Evolutionary conservation across 768 basidiomycete species (phyloP).

Genomic region (Lactarius indigo): DNA sequence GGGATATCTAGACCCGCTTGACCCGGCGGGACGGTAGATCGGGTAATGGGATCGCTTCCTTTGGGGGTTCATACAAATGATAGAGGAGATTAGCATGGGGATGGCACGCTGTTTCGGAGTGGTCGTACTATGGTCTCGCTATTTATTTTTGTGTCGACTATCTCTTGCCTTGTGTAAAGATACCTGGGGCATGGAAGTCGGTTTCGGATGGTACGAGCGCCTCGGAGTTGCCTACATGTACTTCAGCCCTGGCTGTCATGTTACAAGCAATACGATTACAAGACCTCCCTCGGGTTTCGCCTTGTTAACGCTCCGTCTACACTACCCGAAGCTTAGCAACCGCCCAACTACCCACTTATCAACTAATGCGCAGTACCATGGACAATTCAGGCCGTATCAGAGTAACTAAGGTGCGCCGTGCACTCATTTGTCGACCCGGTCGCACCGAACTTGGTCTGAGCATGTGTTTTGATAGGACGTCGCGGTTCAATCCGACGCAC

Average conservation of each 20-base stretch:
- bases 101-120: slow-evolving; percentile 99
- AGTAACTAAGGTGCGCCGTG: slow-evolving; percentile 10
- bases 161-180: neutral
- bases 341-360: neutral
- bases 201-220: neutral
- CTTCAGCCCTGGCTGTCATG: neutral
- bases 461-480: slow-evolving; percentile 17
- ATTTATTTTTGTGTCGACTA: neutral
- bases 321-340: neutral
- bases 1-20: neutral
- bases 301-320: neutral
- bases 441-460: neutral
- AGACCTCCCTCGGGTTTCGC: neutral
- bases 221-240: neutral
- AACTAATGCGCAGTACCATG: neutral
- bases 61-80: slow-evolving; percentile 97
- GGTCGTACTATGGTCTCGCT: slow-evolving; percentile 47
- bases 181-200: neutral
- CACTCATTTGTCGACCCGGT: neutral
- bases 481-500: slow-evolving; percentile 10
- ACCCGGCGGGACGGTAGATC: neutral
- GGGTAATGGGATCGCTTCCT: slow-evolving; percentile 41
- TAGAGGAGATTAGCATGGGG: slow-evolving; percentile 99
- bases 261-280: neutral
- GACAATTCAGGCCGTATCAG: neutral